phyloP scores from a whole-genome alignment of 352 stramenopile species.

The Phytophthora crassamura region DNA sequence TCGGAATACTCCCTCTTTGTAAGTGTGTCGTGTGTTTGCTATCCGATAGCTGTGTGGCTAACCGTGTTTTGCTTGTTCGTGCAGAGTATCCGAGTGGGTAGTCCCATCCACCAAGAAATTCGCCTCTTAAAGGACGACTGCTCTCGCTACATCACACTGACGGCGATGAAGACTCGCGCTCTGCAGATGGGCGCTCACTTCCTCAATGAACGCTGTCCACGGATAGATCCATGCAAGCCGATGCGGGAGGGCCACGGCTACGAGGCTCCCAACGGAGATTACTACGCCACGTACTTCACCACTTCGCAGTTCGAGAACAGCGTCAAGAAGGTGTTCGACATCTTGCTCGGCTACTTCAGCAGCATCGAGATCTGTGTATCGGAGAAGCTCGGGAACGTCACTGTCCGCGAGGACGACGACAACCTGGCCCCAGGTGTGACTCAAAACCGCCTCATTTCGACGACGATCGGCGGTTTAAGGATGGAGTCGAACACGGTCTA shows the following conservation, averaged over 20 bases:
- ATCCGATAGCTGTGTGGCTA: no score
- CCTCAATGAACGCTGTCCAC: slow-evolving; percentile 25
- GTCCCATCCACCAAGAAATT: slow-evolving; percentile 38
- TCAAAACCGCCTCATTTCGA: slow-evolving; percentile 44
- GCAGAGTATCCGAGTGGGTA: slow-evolving; percentile 40
- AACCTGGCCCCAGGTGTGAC: slow-evolving; percentile 32
- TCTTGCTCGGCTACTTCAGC: slow-evolving; percentile 37
- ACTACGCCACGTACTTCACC: slow-evolving; percentile 31
- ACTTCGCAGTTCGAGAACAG: slow-evolving; percentile 39
- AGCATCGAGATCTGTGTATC: slow-evolving; percentile 58
- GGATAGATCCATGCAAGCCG: slow-evolving; percentile 31
- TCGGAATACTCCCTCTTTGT: slow-evolving; percentile 40
- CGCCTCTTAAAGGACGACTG: slow-evolving; percentile 13
- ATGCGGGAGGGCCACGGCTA: slow-evolving; percentile 39
- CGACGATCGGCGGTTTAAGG: slow-evolving; percentile 22
- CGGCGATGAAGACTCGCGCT: slow-evolving; percentile 20
- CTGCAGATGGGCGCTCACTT: slow-evolving; percentile 32
- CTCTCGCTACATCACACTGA: slow-evolving; percentile 12
- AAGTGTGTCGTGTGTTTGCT: no score
- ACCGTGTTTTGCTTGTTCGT: neutral
- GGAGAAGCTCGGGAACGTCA: slow-evolving; percentile 52
- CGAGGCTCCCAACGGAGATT: slow-evolving; percentile 30
- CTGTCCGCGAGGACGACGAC: slow-evolving; percentile 56
- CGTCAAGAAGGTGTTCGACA: slow-evolving; percentile 54
- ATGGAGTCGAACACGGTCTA: slow-evolving; percentile 54